Evolutionary conservation across 495 filamentous ascomycete species (phyloP), one percentile per base, ranked within the genome.

Genomic region (Daldinia grandis): DNA sequence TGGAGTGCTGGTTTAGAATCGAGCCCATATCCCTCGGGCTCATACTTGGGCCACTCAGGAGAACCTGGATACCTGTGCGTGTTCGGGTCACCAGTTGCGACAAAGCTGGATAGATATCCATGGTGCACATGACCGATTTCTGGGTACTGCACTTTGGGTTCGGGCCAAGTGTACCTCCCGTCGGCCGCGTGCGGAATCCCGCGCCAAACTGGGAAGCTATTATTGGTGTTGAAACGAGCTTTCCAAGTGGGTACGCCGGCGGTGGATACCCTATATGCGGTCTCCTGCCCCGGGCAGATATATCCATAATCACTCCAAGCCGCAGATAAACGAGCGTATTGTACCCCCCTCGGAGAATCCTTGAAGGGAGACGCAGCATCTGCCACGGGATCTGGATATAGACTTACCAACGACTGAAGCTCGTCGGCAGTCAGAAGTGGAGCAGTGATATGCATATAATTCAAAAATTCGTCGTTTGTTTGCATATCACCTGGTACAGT

Each of bases 301-400:
- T 90, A 90, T 0, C 85, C 87, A 73, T 88, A 91, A 69, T 91
- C 86, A 4, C 80, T 83, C 66, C 90, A 91, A 0, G 89, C 89
- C 10, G 86, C 84, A 66, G 89, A 85, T 24, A 88, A 76, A 10
- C 89, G 82, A 10, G 81, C 79, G 65, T 82, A 90, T 68, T 91
- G 88, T 2, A 72, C 19, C 0, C 85, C 87, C 6, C 84, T 73
- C 3, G 76, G 76, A 12, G 73, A 17, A 5, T 78, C 79, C 35
- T 66, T 66, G 47, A 69, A 74, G 10, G 71, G 71, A 37, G 71
- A 70, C 1, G 31, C 37, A 1, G 72, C 66, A 59, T 74, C 33
- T 15, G 68, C 69, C 9, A 76, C 74, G 0, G 88, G 88, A 68
- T 90, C 87, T 0, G 88, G 87, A 66, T 91, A 90, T 0, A 88